phyloP scores from a whole-genome alignment of 176 grass and related monocot genomes.

The Zea mays region DNA sequence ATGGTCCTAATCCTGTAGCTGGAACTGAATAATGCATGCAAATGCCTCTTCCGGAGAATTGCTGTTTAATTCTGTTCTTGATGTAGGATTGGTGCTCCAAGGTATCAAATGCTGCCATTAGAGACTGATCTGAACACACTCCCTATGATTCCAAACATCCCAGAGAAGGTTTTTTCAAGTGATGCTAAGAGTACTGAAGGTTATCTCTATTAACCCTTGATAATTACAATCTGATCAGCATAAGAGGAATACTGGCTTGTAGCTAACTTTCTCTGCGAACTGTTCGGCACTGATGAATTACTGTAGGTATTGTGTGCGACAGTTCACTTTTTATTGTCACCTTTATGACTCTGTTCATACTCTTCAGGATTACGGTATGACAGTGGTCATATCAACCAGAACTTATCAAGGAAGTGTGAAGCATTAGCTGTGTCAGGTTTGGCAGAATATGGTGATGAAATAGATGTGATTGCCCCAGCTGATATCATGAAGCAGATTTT shows the following conservation, averaged over 20 bases:
- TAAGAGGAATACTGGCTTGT: background rate
- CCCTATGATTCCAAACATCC: slow-evolving; percentile 63
- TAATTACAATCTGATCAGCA: slow-evolving; percentile 14
- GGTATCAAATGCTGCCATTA: slow-evolving; percentile 95
- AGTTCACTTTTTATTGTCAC: slow-evolving; percentile 35
- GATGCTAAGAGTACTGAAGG: slow-evolving; percentile 73
- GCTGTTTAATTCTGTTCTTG: slow-evolving; percentile 24
- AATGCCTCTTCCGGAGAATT: slow-evolving; percentile 10
- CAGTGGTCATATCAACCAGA: slow-evolving; percentile 69
- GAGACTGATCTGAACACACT: slow-evolving; percentile 96
- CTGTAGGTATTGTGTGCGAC: slow-evolving; percentile 6
- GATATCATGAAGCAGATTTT: slow-evolving; percentile 99
- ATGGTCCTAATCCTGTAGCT: background rate
- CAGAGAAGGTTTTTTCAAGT: slow-evolving; percentile 65
- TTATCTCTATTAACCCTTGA: slow-evolving; percentile 31
- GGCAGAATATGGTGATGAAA: slow-evolving; percentile 81
- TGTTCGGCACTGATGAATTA: background rate
- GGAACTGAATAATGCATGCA: background rate
- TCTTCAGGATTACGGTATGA: slow-evolving; percentile 64
- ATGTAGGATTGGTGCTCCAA: slow-evolving; percentile 80
- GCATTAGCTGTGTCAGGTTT: slow-evolving; percentile 86
- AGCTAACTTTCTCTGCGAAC: slow-evolving; percentile 6
- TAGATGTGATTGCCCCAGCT: slow-evolving; percentile 90
- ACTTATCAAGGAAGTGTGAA: slow-evolving; percentile 95
- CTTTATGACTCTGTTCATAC: slow-evolving; percentile 20